phyloP scores from a whole-genome alignment of 2,329 filamentous ascomycete species.

The Epichloe uncinata region DNA sequence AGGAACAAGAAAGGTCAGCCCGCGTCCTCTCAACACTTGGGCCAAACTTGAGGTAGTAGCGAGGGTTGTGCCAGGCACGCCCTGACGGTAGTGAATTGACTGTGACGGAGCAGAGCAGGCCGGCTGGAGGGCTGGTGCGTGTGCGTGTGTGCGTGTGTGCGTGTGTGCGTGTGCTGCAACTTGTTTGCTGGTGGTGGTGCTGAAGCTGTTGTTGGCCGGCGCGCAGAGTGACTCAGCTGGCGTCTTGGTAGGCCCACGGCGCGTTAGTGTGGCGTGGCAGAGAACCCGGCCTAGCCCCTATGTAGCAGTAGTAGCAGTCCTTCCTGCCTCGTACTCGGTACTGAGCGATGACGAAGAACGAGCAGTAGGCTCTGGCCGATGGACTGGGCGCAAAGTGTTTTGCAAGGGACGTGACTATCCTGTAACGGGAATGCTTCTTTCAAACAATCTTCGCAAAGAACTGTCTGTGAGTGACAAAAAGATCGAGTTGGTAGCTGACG shows the following conservation, averaged over 20 bases:
- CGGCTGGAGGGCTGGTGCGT: background rate
- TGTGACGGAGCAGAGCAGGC: background rate
- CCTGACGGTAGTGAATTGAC: background rate
- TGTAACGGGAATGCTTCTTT: background rate
- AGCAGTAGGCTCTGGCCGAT: background rate
- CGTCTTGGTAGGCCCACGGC: constrained; percentile 1
- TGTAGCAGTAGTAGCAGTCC: background rate
- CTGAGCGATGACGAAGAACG: constrained; percentile 1
- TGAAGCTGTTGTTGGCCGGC: background rate
- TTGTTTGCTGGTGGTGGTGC: background rate
- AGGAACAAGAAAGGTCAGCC: too few species aligned
- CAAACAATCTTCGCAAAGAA: background rate
- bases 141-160: background rate
- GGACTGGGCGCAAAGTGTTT: background rate
- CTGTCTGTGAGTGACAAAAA: background rate
- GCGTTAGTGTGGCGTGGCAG: background rate
- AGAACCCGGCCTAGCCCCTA: background rate
- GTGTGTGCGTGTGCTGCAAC: background rate
- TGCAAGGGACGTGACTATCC: background rate
- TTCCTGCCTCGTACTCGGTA: background rate
- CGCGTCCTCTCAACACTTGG: too few species aligned
- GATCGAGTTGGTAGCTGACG: background rate
- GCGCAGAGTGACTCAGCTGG: constrained; percentile 1
- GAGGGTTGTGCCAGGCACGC: too few species aligned
- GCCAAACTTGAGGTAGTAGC: too few species aligned